Percentiles rank a stretch among this genome's conserved stretches.
These are phyloP conservation scores for Aspergillus asperescens DNA, from an alignment of 495 filamentous ascomycete species.

Conservation along the genomic window DNA sequence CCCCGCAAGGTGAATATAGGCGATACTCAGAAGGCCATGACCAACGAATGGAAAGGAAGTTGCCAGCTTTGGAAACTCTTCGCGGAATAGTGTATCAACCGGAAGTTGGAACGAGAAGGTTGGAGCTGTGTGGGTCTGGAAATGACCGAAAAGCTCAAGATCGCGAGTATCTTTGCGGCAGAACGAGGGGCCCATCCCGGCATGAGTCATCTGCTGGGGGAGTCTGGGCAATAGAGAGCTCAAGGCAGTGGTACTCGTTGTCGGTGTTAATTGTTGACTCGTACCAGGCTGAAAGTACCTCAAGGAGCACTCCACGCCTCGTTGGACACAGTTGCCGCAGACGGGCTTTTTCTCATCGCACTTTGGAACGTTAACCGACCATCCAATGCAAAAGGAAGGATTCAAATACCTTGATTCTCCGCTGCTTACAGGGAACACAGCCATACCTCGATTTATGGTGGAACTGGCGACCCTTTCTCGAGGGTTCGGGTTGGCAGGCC, in stretches of 20 bases:
- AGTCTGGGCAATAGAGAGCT: neutral
- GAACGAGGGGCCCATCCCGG: neutral
- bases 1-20: constrained; percentile 1
- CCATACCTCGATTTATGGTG: constrained; percentile 11
- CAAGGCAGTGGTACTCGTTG: neutral
- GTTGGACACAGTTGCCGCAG: constrained; percentile 2
- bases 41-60: neutral
- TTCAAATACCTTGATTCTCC: constrained; percentile 8
- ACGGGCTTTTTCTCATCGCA: constrained; percentile 9
- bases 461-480: neutral
- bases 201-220: neutral
- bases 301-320: constrained; percentile 2
- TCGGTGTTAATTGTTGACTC: neutral
- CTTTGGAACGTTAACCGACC: neutral
- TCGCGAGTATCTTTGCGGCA: constrained; percentile 6
- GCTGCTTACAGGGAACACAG: constrained; percentile 6
- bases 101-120: neutral
- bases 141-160: constrained; percentile 8
- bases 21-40: constrained; percentile 3
- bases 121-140: constrained; percentile 1
- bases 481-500: neutral
- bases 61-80: neutral
- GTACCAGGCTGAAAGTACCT: neutral
- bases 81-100: neutral
- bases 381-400: neutral